These are phyloP conservation scores for Gastroboletus turbinatus DNA, from an alignment of 1,284 basidiomycete genomes.

Conservation along the genomic window DNA sequence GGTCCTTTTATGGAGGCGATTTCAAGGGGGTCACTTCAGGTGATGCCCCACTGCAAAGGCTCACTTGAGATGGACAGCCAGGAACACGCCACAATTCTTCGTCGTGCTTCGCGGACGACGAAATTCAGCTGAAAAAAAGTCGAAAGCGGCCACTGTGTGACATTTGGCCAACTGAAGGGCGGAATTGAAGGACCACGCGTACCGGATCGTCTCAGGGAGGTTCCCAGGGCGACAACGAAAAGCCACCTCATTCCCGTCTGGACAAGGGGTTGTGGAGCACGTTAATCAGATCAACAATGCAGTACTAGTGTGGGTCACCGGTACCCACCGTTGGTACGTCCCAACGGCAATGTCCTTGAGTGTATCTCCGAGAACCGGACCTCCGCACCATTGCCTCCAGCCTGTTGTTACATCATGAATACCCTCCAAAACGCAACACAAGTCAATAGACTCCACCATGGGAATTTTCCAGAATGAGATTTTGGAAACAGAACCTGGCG, in stretches of 20 bases:
- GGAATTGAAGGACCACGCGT: constrained; percentile 37
- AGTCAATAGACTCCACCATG: background rate
- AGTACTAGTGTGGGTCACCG: constrained; percentile 16
- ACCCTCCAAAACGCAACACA: background rate
- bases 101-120: constrained; percentile 46
- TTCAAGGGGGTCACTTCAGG: constrained; percentile 46
- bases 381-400: background rate
- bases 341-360: background rate
- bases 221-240: constrained; percentile 39
- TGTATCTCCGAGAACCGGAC: background rate
- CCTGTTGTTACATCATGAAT: constrained; percentile 2
- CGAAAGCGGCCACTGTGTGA: constrained; percentile 47
- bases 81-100: constrained; percentile 52
- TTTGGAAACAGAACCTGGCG: background rate
- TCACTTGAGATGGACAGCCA: constrained; percentile 49
- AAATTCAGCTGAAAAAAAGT: constrained; percentile 39
- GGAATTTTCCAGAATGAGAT: background rate
- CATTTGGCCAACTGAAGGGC: constrained; percentile 41
- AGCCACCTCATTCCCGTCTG: constrained; percentile 40
- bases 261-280: constrained; percentile 43
- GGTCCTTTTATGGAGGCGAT: constrained; percentile 50
- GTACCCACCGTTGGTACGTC: background rate
- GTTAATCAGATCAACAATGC: constrained; percentile 1
- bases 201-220: constrained; percentile 38
- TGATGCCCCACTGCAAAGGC: constrained; percentile 38